phyloP scores from a whole-genome alignment of 495 filamentous ascomycete species.

The Penicillium lagena region DNA sequence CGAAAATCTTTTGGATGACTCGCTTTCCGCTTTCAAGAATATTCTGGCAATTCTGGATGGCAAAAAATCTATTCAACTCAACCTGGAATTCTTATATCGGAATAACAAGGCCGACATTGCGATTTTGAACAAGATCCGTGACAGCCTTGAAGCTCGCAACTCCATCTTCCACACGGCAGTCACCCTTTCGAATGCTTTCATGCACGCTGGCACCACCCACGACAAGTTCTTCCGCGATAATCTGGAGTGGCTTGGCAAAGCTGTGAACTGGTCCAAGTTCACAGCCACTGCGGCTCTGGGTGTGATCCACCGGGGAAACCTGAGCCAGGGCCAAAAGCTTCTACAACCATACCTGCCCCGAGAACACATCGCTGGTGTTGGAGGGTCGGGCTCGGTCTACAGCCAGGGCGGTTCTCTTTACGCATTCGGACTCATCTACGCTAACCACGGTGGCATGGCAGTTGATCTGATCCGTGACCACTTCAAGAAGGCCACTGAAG shows the following conservation, averaged over 20 bases:
- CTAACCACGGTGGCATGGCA: constrained; percentile 92
- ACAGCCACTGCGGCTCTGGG: constrained; percentile 94
- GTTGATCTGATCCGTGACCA: constrained; percentile 80
- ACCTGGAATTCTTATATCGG: constrained; percentile 91
- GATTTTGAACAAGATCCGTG: constrained; percentile 91
- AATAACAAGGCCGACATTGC: constrained; percentile 83
- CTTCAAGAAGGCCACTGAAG: constrained; percentile 81
- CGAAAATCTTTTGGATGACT: constrained; percentile 32
- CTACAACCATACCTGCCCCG: constrained; percentile 91
- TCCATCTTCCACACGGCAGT: constrained; percentile 98
- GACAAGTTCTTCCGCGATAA: constrained; percentile 98
- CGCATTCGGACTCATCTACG: constrained; percentile 92
- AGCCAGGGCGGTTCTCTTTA: constrained; percentile 95
- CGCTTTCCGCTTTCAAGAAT: constrained; percentile 61
- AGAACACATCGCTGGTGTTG: constrained; percentile 51
- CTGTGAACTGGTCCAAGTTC: constrained; percentile 99
- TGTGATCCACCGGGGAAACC: constrained; percentile 92
- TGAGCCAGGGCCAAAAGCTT: constrained; percentile 87
- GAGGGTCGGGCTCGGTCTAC: constrained; percentile 74
- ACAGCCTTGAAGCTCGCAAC: constrained; percentile 90
- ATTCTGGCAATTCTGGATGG: constrained; percentile 85
- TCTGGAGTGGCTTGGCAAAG: constrained; percentile 96
- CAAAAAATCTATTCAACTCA: constrained; percentile 85
- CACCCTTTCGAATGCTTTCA: constrained; percentile 96
- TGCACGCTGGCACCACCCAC: constrained; percentile 98